Percentiles rank a stretch among this genome's conserved stretches.
These are phyloP conservation scores for Amanita polypyramis DNA, from an alignment of 768 basidiomycete species.

Conservation along the genomic window DNA sequence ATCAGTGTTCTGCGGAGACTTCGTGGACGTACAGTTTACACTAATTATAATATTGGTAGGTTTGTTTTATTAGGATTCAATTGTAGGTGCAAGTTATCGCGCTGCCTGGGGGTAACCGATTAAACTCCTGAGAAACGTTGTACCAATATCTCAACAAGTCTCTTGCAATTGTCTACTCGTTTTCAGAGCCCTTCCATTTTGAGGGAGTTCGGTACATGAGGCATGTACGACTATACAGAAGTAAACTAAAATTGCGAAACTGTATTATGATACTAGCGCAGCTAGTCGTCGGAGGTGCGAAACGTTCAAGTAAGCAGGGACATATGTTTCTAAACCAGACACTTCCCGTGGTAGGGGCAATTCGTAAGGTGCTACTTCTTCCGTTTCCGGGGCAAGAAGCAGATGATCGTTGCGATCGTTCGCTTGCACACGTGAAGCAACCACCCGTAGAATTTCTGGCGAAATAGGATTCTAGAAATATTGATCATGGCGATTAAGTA, in stretches of 20 bases:
- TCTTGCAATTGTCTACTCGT: no score
- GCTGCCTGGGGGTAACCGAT: no score
- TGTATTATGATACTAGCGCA: conserved; percentile 53
- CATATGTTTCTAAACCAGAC: conserved; percentile 92
- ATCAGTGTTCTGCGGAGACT: no score
- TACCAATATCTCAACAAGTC: no score
- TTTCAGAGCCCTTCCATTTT: no score
- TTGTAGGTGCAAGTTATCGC: no score
- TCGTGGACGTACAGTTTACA: no score
- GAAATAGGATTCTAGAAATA: conserved; percentile 79
- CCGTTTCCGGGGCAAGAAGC: conserved; percentile 89
- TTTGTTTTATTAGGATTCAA: no score
- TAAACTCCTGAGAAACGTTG: no score
- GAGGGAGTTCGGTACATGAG: no score
- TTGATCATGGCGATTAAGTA: neutral
- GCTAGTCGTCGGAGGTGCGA: conserved; percentile 83
- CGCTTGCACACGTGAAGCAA: conserved; percentile 90
- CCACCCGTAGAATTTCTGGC: conserved; percentile 92
- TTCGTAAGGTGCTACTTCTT: conserved; percentile 95
- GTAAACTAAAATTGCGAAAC: neutral
- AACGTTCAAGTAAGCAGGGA: conserved; percentile 85
- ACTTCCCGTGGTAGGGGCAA: conserved; percentile 91
- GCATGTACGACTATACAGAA: neutral
- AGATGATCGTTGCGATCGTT: conserved; percentile 97
- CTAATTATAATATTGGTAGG: no score